Evolutionary conservation across 192 early-diverging fungal genomes (phyloP).

Genomic region (Entophlyctis luteolus): DNA sequence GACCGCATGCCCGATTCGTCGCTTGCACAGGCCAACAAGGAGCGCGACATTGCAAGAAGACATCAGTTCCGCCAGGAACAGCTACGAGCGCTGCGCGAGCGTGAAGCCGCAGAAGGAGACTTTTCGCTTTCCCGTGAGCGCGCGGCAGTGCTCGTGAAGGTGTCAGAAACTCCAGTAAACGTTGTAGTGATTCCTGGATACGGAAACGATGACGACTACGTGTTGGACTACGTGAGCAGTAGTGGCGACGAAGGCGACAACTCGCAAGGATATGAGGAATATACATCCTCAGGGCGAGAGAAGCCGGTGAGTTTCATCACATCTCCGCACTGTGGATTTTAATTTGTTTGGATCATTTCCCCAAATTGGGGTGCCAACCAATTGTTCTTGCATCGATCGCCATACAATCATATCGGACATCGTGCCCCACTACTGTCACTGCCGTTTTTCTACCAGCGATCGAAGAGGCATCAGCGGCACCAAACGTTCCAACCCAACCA

Average conservation of each 20-base stretch:
- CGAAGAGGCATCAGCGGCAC: neutral
- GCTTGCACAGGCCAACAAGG: constrained; percentile 1
- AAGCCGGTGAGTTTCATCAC: neutral
- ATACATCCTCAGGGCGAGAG: neutral
- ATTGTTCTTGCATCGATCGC: no score
- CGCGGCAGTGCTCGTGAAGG: neutral
- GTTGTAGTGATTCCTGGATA: constrained; percentile 20
- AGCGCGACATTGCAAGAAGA: constrained; percentile 20
- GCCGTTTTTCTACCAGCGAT: neutral
- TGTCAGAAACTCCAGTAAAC: neutral
- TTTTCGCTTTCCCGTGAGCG: neutral
- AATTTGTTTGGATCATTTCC: neutral
- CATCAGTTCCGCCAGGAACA: constrained; percentile 16
- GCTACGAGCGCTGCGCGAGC: constrained; percentile 7
- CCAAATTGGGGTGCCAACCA: no score
- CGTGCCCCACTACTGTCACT: neutral
- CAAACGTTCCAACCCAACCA: neutral
- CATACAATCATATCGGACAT: neutral
- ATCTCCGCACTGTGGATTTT: no score
- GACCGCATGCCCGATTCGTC: no score
- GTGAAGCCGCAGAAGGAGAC: constrained; percentile 2
- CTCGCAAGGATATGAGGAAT: neutral
- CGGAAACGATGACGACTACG: constrained; percentile 22
- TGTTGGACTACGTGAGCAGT: constrained; percentile 13
- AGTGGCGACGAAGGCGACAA: neutral